Conservation (phyloP, 306 rosid species). For the Rubus idaeus region DNA sequence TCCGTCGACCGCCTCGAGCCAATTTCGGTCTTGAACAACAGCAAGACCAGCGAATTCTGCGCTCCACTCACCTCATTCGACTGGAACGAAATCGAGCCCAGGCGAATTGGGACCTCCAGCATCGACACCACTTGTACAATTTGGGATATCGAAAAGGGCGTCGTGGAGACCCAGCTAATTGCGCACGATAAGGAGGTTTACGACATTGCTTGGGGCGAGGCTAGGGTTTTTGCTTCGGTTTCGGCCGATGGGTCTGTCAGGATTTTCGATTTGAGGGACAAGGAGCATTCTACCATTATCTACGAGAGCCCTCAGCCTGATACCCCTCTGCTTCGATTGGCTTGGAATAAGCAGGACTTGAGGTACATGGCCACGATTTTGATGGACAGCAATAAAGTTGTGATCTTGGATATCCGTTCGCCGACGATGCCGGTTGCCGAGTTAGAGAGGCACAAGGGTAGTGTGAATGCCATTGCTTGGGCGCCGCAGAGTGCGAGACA, state of each 20-base stretch:
- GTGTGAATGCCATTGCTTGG: conserved; percentile 80
- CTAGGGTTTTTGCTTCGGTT: conserved; percentile 86
- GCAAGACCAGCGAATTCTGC: conserved; percentile 80
- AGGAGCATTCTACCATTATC: conserved; percentile 92
- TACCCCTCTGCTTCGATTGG: conserved; percentile 85
- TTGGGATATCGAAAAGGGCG: conserved; percentile 81
- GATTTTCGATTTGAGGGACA: conserved; percentile 82
- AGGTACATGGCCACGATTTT: conserved; percentile 87
- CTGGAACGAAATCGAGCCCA: conserved; percentile 90
- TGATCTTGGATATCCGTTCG: conserved; percentile 82
- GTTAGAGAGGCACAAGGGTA: conserved; percentile 70
- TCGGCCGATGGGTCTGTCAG: conserved; percentile 96
- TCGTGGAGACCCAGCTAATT: conserved; percentile 92
- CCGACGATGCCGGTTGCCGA: conserved; percentile 92
- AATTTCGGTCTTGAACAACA: conserved; percentile 72
- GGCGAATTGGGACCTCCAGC: conserved; percentile 82
- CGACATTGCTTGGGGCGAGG: conserved; percentile 97
- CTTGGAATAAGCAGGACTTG: conserved; percentile 96
- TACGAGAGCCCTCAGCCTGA: conserved; percentile 95
- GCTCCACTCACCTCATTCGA: conserved; percentile 96
- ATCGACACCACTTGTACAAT: conserved; percentile 94
- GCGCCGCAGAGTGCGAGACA: conserved; percentile 69
- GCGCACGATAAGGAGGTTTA: conserved; percentile 96
- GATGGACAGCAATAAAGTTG: conserved; percentile 89
- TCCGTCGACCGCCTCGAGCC: conserved; percentile 49